A percentile compares a stretch with the other conserved stretches of the same genome.
These are phyloP conservation scores for Apiotrichum laibachii DNA, from an alignment of 1,284 basidiomycete genomes.

Conservation along the genomic window DNA sequence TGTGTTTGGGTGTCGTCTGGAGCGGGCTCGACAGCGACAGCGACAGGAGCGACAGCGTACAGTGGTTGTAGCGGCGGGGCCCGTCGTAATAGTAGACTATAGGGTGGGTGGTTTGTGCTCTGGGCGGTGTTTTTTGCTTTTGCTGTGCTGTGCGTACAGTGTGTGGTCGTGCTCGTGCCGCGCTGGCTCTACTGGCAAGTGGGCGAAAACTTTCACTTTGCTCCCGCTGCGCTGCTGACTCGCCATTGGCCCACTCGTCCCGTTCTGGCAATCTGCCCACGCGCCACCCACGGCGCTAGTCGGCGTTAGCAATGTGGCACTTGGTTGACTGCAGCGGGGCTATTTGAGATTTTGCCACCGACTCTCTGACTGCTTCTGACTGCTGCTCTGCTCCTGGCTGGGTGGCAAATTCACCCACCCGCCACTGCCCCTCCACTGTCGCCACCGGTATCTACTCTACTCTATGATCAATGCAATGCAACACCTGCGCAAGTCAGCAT, in stretches of 20 bases:
- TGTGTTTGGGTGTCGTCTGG: slow-evolving; percentile 14
- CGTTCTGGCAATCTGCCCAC: too few species aligned
- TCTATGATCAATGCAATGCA: slow-evolving; percentile 24
- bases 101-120: neutral
- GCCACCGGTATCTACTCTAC: neutral
- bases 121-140: neutral
- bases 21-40: slow-evolving; percentile 18
- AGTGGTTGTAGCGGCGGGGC: neutral
- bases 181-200: too few species aligned
- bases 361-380: neutral
- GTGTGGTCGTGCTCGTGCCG: too few species aligned
- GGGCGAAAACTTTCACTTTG: neutral
- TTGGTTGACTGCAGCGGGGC: too few species aligned
- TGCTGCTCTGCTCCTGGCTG: neutral
- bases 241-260: too few species aligned
- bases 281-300: too few species aligned
- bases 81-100: neutral
- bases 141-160: too few species aligned
- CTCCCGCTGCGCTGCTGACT: too few species aligned
- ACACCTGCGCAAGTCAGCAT: slow-evolving; percentile 18
- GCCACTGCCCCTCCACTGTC: too few species aligned
- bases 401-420: too few species aligned
- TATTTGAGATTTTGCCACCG: neutral
- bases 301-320: too few species aligned
- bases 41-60: too few species aligned